Percentiles rank a stretch among this genome's conserved stretches.
Conservation (phyloP, 495 filamentous ascomycete species). For the Aspergillus avenaceus region DNA sequence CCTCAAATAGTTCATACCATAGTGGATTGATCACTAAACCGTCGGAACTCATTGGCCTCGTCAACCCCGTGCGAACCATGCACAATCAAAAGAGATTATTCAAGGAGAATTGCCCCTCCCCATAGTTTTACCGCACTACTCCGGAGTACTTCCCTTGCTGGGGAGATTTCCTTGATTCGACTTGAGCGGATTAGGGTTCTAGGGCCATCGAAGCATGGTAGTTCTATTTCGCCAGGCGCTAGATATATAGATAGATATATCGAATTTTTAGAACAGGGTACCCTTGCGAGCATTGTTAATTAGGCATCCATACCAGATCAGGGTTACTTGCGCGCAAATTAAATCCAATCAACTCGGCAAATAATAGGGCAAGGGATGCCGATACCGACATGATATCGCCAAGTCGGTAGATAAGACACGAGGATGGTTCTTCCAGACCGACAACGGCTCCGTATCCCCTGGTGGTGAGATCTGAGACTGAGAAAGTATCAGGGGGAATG, state of each 20-base stretch:
- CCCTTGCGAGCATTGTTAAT: background rate
- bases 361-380: background rate
- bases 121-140: background rate
- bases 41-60: slow-evolving; percentile 2
- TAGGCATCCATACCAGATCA: background rate
- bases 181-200: too few species aligned
- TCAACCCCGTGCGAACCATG: background rate
- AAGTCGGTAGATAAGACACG: too few species aligned
- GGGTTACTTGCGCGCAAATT: background rate
- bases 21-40: slow-evolving; percentile 15
- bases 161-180: too few species aligned
- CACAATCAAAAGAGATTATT: background rate
- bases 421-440: too few species aligned
- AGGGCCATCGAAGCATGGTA: too few species aligned
- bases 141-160: too few species aligned
- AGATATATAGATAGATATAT: background rate
- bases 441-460: background rate
- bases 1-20: slow-evolving; percentile 1
- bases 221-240: too few species aligned
- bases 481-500: slow-evolving; percentile 4
- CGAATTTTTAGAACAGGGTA: background rate
- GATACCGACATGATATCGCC: background rate
- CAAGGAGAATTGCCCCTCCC: background rate
- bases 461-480: slow-evolving; percentile 2
- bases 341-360: background rate